These are phyloP conservation scores for Closterium sp. DNA, from an alignment of 139 green algal genomes.

Conservation along the genomic window DNA sequence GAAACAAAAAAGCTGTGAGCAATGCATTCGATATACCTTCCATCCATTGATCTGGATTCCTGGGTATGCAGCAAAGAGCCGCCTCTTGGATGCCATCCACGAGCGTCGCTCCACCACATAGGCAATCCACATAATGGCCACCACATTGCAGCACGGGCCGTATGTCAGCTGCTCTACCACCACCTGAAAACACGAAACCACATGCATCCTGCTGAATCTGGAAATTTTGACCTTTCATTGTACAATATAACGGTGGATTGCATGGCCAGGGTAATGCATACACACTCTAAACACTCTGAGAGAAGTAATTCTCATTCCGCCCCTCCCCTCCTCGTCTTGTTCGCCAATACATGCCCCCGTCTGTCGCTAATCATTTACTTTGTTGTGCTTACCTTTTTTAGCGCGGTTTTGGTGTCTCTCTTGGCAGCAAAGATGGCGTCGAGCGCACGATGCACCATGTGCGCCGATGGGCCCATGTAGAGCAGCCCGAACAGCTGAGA, in stretches of 20 bases:
- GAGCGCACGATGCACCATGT: conserved; percentile 67
- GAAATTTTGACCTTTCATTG: too few relatives aligned
- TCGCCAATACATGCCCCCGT: too few relatives aligned
- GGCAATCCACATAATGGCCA: conserved; percentile 61
- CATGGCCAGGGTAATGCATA: not conserved
- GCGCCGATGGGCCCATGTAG: conserved; percentile 56
- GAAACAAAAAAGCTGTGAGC: not conserved
- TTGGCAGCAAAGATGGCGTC: conserved; percentile 49
- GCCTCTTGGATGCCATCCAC: not conserved
- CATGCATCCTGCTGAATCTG: not conserved
- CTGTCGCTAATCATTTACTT: too few relatives aligned
- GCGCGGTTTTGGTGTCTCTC: not conserved
- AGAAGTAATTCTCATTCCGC: too few relatives aligned
- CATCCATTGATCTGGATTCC: conserved; percentile 8
- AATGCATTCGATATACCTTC: not conserved
- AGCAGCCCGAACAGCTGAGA: conserved; percentile 63
- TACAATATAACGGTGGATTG: not conserved
- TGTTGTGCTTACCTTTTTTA: not conserved
- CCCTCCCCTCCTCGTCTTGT: not conserved
- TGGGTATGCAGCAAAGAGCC: not conserved
- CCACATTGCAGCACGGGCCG: conserved; percentile 68
- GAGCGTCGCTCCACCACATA: conserved; percentile 51
- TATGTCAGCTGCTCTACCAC: conserved; percentile 71
- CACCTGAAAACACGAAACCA: conserved; percentile 51
- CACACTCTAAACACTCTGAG: too few relatives aligned